Conservation (phyloP, 805 yeast genomes). For the Maudiozyma serrabonitensis region DNA sequence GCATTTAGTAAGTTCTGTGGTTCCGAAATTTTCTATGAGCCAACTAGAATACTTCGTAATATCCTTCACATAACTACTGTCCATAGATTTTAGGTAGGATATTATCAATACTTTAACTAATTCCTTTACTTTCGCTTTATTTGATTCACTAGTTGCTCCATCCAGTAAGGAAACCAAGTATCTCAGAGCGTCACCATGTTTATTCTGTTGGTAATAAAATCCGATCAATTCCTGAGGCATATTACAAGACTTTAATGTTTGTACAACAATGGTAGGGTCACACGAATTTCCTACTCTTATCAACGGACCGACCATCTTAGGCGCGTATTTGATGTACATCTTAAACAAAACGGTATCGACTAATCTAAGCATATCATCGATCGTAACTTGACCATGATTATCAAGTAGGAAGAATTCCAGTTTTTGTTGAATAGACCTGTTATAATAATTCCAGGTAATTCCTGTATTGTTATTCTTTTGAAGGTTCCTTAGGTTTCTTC, state of each 20-base stretch:
- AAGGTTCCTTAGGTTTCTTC: slow-evolving; percentile 34
- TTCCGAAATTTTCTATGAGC: slow-evolving; percentile 32
- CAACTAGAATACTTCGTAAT: slow-evolving; percentile 49
- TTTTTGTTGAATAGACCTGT: slow-evolving; percentile 15
- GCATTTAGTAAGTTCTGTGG: slow-evolving; percentile 2
- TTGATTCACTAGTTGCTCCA: background rate
- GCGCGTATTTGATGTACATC: slow-evolving; percentile 60
- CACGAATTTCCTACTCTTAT: slow-evolving; percentile 69
- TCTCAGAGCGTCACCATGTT: slow-evolving; percentile 59
- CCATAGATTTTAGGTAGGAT: slow-evolving; percentile 49
- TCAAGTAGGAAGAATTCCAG: slow-evolving; percentile 24
- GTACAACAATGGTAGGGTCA: slow-evolving; percentile 51
- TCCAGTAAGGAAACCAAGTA: slow-evolving; percentile 35
- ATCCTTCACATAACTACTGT: slow-evolving; percentile 39
- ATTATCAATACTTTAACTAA: slow-evolving; percentile 23
- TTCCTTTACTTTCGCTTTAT: slow-evolving; percentile 7
- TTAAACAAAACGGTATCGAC: slow-evolving; percentile 75
- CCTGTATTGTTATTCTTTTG: slow-evolving; percentile 6
- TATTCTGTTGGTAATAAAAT: slow-evolving; percentile 54
- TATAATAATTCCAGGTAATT: slow-evolving; percentile 16
- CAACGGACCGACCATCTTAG: slow-evolving; percentile 72
- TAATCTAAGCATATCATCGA: slow-evolving; percentile 33
- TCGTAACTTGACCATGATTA: slow-evolving; percentile 24
- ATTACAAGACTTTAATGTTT: slow-evolving; percentile 37
- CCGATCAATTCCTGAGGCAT: slow-evolving; percentile 65